Base-by-base conservation (phyloP, 306 rosid genomes). In the Cucurbita argyrosperma region DNA sequence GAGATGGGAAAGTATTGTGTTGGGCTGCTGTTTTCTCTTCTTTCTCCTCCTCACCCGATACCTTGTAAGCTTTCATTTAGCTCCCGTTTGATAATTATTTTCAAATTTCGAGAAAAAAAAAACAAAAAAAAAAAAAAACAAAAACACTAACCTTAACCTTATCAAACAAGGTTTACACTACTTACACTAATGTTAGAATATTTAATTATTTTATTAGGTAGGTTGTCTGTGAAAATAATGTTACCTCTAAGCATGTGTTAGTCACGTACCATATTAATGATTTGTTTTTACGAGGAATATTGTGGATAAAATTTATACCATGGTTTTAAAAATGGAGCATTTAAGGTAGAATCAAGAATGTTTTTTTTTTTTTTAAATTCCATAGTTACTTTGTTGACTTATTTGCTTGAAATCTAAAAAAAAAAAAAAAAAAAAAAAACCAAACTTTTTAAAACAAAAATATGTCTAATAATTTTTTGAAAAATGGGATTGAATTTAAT, bases 1-100 rank as follows among this genome's bases (percentile, higher is more conserved):
- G 90, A 79, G 84, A 75, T 86, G 90, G 90, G 84, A 86, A 74
- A 84, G 84, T 40, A 74, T 74, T 26, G 83, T 78, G 35, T 60
- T 86, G 75, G 90, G 90, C 7, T 75, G 79, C 14, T 64, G 86
- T 64, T 86, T 81, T 77, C 59, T 83, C 56, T 73, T 58, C 86
- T 76, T 86, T 60, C 90, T 86, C 61, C 11, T 81, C 47, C 58
- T 82, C 26, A 77, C 86, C 1, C 79, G 47, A 76, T 75, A 77
- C 68, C 60, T 81, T 2, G 88, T 84, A 74, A 79, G 84, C 58
- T 43, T 5, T 56, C 39, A 11, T 37, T 47, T 47, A 10, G 15
- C 4, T 50, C 5, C 13, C 5, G 21, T 5, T 52, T 16, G 21
- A 52, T 16, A 16, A 52, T 2, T 52, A 5, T 52, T 52, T 52